phyloP scores from a whole-genome alignment of 495 filamentous ascomycete species.

The Lasiosphaeria miniovina region DNA sequence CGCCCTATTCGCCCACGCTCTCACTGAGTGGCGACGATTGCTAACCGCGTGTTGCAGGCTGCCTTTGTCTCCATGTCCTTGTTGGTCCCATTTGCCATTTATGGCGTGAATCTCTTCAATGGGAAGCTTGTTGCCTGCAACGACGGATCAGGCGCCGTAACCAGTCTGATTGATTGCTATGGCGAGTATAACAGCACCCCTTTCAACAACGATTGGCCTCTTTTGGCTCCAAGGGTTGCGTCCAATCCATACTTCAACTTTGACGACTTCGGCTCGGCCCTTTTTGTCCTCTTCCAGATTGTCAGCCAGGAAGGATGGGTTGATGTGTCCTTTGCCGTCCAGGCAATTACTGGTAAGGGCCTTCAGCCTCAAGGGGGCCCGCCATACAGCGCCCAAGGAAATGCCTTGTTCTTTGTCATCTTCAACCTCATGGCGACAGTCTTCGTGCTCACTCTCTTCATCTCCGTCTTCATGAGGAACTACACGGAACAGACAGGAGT shows the following conservation, averaged over 20 bases:
- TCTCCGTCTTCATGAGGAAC: conserved; percentile 99
- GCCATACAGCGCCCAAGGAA: conserved; percentile 59
- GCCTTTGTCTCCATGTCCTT: conserved; percentile 92
- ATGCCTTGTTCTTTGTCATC: conserved; percentile 88
- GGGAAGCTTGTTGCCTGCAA: conserved; percentile 81
- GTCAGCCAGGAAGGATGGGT: conserved; percentile 98
- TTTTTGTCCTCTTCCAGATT: conserved; percentile 98
- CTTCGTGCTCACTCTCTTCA: conserved; percentile 96
- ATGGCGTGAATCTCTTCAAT: conserved; percentile 88
- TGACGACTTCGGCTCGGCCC: conserved; percentile 84
- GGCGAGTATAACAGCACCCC: conserved; percentile 76
- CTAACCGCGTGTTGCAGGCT: conserved; percentile 1
- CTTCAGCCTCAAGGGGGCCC: conserved; percentile 64
- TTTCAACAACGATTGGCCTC: conserved; percentile 67
- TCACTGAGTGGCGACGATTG: neutral
- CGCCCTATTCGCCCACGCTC: no score
- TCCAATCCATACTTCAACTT: conserved; percentile 86
- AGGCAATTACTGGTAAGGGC: conserved; percentile 74
- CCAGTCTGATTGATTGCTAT: conserved; percentile 68
- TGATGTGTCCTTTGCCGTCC: conserved; percentile 79
- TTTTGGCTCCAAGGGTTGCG: conserved; percentile 77
- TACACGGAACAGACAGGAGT: conserved; percentile 99
- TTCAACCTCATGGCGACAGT: conserved; percentile 97
- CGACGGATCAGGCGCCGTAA: conserved; percentile 53
- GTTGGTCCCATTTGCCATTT: conserved; percentile 94